phyloP scores from a whole-genome alignment of 2,329 filamentous ascomycete genomes.

The Curvularia hawaiiensis region DNA sequence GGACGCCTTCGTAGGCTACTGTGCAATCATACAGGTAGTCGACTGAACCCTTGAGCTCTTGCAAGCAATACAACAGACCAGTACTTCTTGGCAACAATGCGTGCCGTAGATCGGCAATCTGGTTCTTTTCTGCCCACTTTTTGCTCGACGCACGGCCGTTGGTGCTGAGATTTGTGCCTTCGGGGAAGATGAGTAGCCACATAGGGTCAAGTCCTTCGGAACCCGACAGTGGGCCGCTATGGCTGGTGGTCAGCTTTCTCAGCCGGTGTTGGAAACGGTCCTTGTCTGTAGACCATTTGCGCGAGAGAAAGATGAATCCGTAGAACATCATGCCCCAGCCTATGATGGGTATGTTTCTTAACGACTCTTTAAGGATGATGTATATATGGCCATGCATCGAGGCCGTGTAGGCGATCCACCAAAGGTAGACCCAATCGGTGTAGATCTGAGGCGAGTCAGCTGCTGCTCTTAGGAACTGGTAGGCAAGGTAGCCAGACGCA shows the following conservation, averaged over 20 bases:
- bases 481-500: slow-evolving; percentile 21
- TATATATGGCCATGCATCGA: slow-evolving; percentile 84
- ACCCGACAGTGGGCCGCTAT: slow-evolving; percentile 47
- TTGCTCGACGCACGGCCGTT: slow-evolving; percentile 73
- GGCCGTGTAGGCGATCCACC: slow-evolving; percentile 85
- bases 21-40: slow-evolving; percentile 94
- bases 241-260: slow-evolving; percentile 66
- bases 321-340: slow-evolving; percentile 85
- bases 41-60: slow-evolving; percentile 73
- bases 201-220: slow-evolving; percentile 70
- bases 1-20: slow-evolving; percentile 90
- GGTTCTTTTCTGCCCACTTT: slow-evolving; percentile 77
- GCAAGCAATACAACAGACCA: slow-evolving; percentile 78
- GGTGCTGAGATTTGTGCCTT: slow-evolving; percentile 81
- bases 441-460: slow-evolving; percentile 63
- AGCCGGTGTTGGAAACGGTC: slow-evolving; percentile 75
- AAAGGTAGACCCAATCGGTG: slow-evolving; percentile 91
- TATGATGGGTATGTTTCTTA: slow-evolving; percentile 81
- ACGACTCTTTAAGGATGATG: slow-evolving; percentile 87
- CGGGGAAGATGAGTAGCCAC: slow-evolving; percentile 89
- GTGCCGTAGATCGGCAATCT: slow-evolving; percentile 72
- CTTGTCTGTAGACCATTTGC: slow-evolving; percentile 83
- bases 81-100: slow-evolving; percentile 78
- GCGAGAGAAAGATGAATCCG: slow-evolving; percentile 91
- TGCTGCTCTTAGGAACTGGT: neutral